phyloP scores from a whole-genome alignment of 116 monocot genomes.

The Zostera marina region DNA sequence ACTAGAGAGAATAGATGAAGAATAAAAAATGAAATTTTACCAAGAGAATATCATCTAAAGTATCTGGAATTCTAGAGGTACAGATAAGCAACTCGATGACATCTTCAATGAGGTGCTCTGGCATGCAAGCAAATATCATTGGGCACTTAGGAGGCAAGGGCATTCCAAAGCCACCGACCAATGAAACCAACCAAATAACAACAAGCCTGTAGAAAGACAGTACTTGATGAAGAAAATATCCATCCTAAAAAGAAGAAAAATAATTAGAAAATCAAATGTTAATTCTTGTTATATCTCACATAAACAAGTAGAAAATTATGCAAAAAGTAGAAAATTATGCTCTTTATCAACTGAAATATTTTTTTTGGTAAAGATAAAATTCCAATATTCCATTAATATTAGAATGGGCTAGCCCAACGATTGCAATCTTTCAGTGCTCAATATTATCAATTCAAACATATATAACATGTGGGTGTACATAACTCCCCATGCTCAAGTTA shows the following conservation, averaged over 20 bases:
- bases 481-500: too few relatives aligned
- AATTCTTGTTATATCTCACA: neutral
- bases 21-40: constrained; percentile 19
- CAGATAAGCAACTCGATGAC: constrained; percentile 84
- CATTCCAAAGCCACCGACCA: constrained; percentile 93
- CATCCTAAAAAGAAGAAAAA: constrained; percentile 39
- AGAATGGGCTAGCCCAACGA: too few relatives aligned
- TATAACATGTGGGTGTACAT: too few relatives aligned
- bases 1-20: neutral
- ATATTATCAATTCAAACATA: too few relatives aligned
- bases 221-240: constrained; percentile 67
- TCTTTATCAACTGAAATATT: too few relatives aligned
- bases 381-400: too few relatives aligned
- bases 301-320: neutral
- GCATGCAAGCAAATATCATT: constrained; percentile 87
- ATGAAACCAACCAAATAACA: constrained; percentile 57
- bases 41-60: constrained; percentile 64
- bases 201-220: constrained; percentile 86
- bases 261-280: neutral
- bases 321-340: neutral
- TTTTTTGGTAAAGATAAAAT: too few relatives aligned
- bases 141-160: constrained; percentile 76
- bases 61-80: constrained; percentile 75
- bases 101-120: constrained; percentile 95
- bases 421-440: too few relatives aligned